Evolutionary conservation across 148 eudicot species (phyloP).

Genomic region (Chenopodium formosanum): DNA sequence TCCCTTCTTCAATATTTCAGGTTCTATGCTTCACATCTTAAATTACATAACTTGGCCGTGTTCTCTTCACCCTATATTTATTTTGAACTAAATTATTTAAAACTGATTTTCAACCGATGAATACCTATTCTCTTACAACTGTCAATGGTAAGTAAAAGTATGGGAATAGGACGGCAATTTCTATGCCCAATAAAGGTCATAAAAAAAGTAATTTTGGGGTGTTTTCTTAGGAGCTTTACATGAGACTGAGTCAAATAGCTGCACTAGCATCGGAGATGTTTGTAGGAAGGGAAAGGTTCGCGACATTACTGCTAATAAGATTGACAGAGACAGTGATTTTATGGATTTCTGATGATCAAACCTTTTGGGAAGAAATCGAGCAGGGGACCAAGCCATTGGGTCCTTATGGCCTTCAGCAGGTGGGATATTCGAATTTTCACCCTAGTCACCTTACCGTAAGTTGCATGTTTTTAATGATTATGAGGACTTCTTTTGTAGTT

Average conservation of each 20-base stretch:
- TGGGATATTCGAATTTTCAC: slow-evolving; percentile 14
- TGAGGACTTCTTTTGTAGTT: slow-evolving; percentile 49
- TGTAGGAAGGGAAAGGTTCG: slow-evolving; percentile 87
- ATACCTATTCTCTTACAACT: no score
- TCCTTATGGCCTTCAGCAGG: slow-evolving; percentile 95
- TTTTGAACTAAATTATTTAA: background rate
- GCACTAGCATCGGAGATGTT: slow-evolving; percentile 82
- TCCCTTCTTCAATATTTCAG: slow-evolving; percentile 88
- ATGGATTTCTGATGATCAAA: slow-evolving; percentile 90
- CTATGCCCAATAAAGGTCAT: background rate
- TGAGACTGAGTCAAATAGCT: slow-evolving; percentile 57
- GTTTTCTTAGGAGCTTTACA: slow-evolving; percentile 63
- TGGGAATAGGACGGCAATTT: no score
- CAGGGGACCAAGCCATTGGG: slow-evolving; percentile 64
- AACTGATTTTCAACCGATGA: background rate
- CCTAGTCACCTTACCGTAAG: background rate
- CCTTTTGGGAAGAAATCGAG: slow-evolving; percentile 90
- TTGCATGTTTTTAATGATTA: background rate
- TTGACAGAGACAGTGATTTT: slow-evolving; percentile 84
- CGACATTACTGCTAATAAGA: slow-evolving; percentile 80
- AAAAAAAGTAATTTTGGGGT: background rate
- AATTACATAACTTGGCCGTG: background rate
- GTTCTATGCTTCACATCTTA: slow-evolving; percentile 26
- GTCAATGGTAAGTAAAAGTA: no score
- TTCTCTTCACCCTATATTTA: no score